These are phyloP conservation scores for Candida broadrunensis DNA, from an alignment of 805 yeast genomes.

Conservation along the genomic window DNA sequence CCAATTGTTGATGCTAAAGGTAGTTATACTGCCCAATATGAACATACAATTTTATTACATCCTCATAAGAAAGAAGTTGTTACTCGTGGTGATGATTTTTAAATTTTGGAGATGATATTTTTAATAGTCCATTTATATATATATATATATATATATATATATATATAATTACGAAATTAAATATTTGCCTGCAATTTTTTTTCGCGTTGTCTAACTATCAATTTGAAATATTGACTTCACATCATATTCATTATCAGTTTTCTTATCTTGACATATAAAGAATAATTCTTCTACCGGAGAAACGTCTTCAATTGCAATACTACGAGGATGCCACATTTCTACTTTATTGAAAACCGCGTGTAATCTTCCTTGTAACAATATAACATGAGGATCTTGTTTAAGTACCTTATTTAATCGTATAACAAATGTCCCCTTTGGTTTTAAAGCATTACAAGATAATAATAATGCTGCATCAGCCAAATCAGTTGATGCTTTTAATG, in stretches of 20 bases:
- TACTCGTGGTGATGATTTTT: slow-evolving; percentile 93
- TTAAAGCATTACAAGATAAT: slow-evolving; percentile 24
- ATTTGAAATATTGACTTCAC: slow-evolving; percentile 1
- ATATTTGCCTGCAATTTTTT: too few relatives aligned
- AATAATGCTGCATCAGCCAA: slow-evolving; percentile 39
- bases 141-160: neutral
- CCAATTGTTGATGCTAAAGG: slow-evolving; percentile 85
- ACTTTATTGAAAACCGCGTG: slow-evolving; percentile 25
- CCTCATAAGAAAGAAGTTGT: slow-evolving; percentile 93
- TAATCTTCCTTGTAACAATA: slow-evolving; percentile 20
- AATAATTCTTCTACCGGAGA: slow-evolving; percentile 16
- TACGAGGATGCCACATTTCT: slow-evolving; percentile 12
- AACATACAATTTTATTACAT: slow-evolving; percentile 88
- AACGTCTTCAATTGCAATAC: slow-evolving; percentile 1
- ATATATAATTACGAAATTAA: too few relatives aligned
- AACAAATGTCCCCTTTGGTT: slow-evolving; percentile 29
- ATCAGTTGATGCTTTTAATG: slow-evolving; percentile 30
- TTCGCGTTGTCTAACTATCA: too few relatives aligned
- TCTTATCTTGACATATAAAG: slow-evolving; percentile 26
- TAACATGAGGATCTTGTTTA: slow-evolving; percentile 26
- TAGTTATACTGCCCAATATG: slow-evolving; percentile 92
- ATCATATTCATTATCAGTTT: slow-evolving; percentile 9
- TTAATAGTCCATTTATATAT: too few relatives aligned
- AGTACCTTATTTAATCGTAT: slow-evolving; percentile 24
- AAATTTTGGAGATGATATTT: too few relatives aligned